Percentiles rank a stretch among this genome's conserved stretches.
Conservation (phyloP, 2,329 filamentous ascomycete species). For the Fusarium graminum region DNA sequence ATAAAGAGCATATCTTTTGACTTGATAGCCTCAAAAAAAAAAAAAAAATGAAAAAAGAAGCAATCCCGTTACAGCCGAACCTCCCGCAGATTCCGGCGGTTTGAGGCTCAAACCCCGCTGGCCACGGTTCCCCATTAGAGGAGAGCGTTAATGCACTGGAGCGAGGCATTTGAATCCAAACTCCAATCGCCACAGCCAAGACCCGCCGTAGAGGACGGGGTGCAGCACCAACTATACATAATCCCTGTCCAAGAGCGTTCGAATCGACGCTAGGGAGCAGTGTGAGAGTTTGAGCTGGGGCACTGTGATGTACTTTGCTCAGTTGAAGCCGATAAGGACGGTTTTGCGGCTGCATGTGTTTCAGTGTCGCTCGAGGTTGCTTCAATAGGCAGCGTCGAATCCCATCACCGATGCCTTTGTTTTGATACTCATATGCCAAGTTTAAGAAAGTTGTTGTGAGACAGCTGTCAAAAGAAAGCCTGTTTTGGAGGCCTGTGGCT, state of each 20-base stretch:
- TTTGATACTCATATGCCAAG: slow-evolving; percentile 16
- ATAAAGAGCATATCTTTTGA: not conserved
- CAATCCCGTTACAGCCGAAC: slow-evolving; percentile 39
- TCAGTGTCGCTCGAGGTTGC: slow-evolving; percentile 31
- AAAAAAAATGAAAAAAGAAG: not conserved
- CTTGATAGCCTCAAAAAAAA: not conserved
- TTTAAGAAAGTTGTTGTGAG: slow-evolving; percentile 26
- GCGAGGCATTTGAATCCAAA: slow-evolving; percentile 33
- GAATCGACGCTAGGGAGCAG: slow-evolving; percentile 42
- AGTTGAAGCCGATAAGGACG: not conserved
- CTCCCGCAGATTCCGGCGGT: slow-evolving; percentile 38
- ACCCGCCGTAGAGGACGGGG: slow-evolving; percentile 32
- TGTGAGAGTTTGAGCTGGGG: slow-evolving; percentile 21
- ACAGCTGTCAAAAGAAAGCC: slow-evolving; percentile 29
- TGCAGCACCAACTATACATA: slow-evolving; percentile 22
- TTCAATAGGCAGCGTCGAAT: slow-evolving; percentile 15
- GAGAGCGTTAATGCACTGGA: slow-evolving; percentile 23
- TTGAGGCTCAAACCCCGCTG: slow-evolving; percentile 40
- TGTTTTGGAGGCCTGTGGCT: slow-evolving; percentile 29
- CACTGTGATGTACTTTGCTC: slow-evolving; percentile 36
- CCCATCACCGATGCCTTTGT: slow-evolving; percentile 3
- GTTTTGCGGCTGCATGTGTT: slow-evolving; percentile 17
- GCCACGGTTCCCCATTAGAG: slow-evolving; percentile 9
- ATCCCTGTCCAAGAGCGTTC: slow-evolving; percentile 25
- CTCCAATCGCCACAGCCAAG: slow-evolving; percentile 42